Base-by-base conservation (phyloP, 208 protist genomes). In the Crithidia acanthocephali region DNA sequence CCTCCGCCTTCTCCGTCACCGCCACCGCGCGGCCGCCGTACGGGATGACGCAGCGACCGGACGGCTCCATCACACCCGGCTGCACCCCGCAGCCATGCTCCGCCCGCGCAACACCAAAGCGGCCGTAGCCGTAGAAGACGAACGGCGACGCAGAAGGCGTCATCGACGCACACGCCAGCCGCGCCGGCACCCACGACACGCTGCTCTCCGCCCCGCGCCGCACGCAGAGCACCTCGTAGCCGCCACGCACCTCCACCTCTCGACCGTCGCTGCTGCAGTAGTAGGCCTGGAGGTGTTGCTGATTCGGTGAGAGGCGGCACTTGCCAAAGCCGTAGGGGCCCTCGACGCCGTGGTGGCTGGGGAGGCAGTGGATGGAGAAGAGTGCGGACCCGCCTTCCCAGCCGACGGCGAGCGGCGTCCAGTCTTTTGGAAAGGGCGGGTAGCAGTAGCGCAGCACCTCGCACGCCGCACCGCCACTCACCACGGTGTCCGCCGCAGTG, bases 181-280 rank as follows among this genome's bases (percentile, higher is more conserved):
- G 16, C 20, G 68, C 73, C 0, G 81, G 77, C 45, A 90, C 74
- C 84, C 81, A 86, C 23, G 69, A 33, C 20, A 81, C 35, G 0
- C 57, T 16, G 16, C 62, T 18, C n/a, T 64, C 53, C 44, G 58
- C 23, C 5, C 63, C 67, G 18, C 50, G 56, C 13, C 64, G 72
- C 48, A 86, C 78, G 50, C 84, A 90, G 27, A 90, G 79, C n/a
- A 90, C 81, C 32, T 68, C 37, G 53, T 85, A 85, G 15, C 50
- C 62, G 23, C 66, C 70, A 28, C 22, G 6, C 22, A 81, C 45
- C 50, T 55, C 51, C 40, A 75, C 69, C 63, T 90, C 84, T 18
- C 22, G 64, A 13, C 77, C 80, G 30, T 69, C 65, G 33, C 40
- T 35, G 44, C 57, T 76, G 72, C 80, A 86, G 67, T 72, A 77